Evolutionary conservation across 208 protist genomes (phyloP).

Genomic region (Acanthamoeba quina): DNA sequence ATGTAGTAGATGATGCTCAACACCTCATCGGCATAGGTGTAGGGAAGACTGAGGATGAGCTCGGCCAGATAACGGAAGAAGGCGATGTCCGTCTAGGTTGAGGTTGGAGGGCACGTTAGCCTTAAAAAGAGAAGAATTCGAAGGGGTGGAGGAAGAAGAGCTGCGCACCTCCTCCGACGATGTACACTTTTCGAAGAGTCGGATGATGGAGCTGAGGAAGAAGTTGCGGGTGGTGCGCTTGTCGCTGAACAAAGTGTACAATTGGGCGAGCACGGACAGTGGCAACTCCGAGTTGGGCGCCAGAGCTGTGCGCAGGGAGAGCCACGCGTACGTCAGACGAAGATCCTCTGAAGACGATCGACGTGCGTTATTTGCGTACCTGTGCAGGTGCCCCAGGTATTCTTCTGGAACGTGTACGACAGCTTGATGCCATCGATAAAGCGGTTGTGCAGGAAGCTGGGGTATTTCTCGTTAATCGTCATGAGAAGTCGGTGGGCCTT

Average conservation of each 20-base stretch:
- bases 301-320: not conserved
- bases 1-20: conserved; percentile 64
- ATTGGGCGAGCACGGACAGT: conserved; percentile 35
- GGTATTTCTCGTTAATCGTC: conserved; percentile 64
- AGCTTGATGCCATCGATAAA: conserved; percentile 75
- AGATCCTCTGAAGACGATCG: not conserved
- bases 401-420: conserved; percentile 62
- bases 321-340: not conserved
- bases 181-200: conserved; percentile 70
- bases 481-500: conserved; percentile 41
- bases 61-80: conserved; percentile 75
- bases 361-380: not conserved
- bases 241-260: conserved; percentile 74
- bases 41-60: conserved; percentile 62
- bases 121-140: not conserved
- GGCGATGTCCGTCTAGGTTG: conserved; percentile 13
- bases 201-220: conserved; percentile 55
- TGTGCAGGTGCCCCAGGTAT: conserved; percentile 2
- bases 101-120: not conserved
- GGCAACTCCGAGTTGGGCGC: not conserved
- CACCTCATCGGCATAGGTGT: conserved; percentile 68
- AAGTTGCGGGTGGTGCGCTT: conserved; percentile 50
- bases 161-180: conserved; percentile 41
- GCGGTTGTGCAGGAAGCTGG: conserved; percentile 68
- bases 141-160: not conserved